Percentiles rank a stretch among this genome's conserved stretches.
These are phyloP conservation scores for Boletus edulis DNA, from an alignment of 768 basidiomycete genomes.

Conservation along the genomic window DNA sequence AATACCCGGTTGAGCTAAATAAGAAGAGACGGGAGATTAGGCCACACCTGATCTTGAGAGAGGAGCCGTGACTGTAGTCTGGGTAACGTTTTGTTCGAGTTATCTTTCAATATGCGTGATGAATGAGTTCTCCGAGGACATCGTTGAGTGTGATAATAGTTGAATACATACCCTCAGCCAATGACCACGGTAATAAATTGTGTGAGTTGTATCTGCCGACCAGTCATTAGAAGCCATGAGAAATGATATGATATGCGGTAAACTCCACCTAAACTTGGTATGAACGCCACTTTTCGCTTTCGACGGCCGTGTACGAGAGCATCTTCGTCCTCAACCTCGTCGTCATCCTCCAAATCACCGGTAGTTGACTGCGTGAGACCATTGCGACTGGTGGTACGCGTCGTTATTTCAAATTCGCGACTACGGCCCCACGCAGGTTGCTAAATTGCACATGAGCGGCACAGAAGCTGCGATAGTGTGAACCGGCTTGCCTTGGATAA, in stretches of 20 bases:
- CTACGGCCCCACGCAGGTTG: constrained; percentile 91
- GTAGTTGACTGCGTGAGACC: constrained; percentile 65
- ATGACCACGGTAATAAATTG: constrained; percentile 86
- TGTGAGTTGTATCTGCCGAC: constrained; percentile 74
- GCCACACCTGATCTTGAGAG: constrained; percentile 75
- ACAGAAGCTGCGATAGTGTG: constrained; percentile 1
- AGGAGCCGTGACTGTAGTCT: constrained; percentile 69
- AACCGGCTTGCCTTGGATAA: constrained; percentile 60
- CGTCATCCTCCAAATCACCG: constrained; percentile 80
- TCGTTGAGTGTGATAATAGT: not conserved
- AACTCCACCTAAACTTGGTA: constrained; percentile 75
- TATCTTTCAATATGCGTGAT: constrained; percentile 47
- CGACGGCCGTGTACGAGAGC: constrained; percentile 62
- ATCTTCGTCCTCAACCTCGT: constrained; percentile 52
- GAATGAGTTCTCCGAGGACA: constrained; percentile 21
- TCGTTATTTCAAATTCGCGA: constrained; percentile 88
- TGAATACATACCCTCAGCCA: constrained; percentile 68
- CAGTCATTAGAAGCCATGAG: constrained; percentile 13
- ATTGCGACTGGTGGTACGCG: constrained; percentile 64
- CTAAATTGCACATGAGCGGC: constrained; percentile 38
- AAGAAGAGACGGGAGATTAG: constrained; percentile 14
- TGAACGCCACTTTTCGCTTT: constrained; percentile 79
- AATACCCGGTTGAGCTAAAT: constrained; percentile 9
- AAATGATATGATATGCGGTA: constrained; percentile 7
- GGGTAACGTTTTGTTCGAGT: constrained; percentile 75